Conservation (phyloP, 164 flowering plant genomes). For the Kalanchoe fedtschenkoi region DNA sequence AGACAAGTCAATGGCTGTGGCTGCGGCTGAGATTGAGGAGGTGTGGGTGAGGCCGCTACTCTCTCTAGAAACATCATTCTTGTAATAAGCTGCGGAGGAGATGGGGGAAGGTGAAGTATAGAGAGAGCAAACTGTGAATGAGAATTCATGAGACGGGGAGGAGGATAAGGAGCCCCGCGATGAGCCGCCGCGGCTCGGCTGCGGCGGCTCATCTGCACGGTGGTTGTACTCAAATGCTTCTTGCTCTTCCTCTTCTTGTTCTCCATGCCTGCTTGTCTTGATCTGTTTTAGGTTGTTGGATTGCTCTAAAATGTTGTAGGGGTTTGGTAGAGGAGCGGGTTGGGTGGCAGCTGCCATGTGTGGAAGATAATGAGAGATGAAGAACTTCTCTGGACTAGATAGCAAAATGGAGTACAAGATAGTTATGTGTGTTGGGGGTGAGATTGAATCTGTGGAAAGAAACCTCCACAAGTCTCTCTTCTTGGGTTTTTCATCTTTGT, state of each 20-base stretch:
- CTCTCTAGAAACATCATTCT: neutral
- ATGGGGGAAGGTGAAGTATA: neutral
- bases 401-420: conserved; percentile 2
- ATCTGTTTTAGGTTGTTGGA: neutral
- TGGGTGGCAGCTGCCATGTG: conserved; percentile 4
- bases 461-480: neutral
- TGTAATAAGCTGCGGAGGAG: neutral
- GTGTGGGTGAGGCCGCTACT: neutral
- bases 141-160: conserved; percentile 90
- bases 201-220: neutral
- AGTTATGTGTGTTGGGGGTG: neutral
- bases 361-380: neutral
- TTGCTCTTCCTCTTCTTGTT: neutral
- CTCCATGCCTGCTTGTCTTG: conserved; percentile 5
- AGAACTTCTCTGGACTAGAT: neutral
- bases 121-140: conserved; percentile 41
- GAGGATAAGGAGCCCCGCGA: conserved; percentile 33
- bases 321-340: conserved; percentile 1
- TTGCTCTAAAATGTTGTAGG: neutral
- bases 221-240: neutral
- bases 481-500: neutral
- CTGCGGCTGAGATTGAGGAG: conserved; percentile 13
- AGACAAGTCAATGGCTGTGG: conserved; percentile 50
- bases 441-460: neutral
- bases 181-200: neutral